Evolutionary conservation across 2,329 filamentous ascomycete genomes (phyloP).

Genomic region (Xylariaceae sp.): DNA sequence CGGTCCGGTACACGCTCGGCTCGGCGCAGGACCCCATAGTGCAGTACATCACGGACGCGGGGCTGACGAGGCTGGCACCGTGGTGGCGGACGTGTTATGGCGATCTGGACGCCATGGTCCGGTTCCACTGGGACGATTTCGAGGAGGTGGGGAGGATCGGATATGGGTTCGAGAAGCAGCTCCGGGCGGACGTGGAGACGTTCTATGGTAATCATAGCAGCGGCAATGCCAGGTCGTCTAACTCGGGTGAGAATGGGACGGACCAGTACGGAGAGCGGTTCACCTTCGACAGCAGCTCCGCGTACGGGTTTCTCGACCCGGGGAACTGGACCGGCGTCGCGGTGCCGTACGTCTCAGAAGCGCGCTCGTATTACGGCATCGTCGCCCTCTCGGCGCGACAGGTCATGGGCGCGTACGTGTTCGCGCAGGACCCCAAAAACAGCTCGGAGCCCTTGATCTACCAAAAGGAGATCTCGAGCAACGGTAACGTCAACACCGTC

Average conservation of each 20-base stretch:
- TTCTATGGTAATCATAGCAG: constrained; percentile 46
- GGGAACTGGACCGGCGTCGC: constrained; percentile 42
- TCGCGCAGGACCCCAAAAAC: constrained; percentile 56
- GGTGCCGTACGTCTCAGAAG: constrained; percentile 69
- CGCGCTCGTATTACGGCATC: constrained; percentile 68
- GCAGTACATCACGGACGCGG: constrained; percentile 62
- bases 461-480: constrained; percentile 77
- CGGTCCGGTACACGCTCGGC: constrained; percentile 62
- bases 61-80: constrained; percentile 62
- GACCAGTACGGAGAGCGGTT: constrained; percentile 23
- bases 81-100: constrained; percentile 66
- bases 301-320: constrained; percentile 23
- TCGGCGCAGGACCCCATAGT: constrained; percentile 65
- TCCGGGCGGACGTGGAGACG: constrained; percentile 58
- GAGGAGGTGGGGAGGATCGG: constrained; percentile 52
- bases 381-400: constrained; percentile 72
- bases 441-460: constrained; percentile 65
- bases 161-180: constrained; percentile 58
- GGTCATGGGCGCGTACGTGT: constrained; percentile 69
- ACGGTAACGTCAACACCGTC: constrained; percentile 74
- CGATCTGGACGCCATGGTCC: constrained; percentile 50
- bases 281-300: constrained; percentile 17
- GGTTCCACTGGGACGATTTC: constrained; percentile 66
- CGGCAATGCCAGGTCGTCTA: constrained; percentile 50
- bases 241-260: constrained; percentile 27